A percentile compares a stretch with the other conserved stretches of the same genome.
phyloP scores from a whole-genome alignment of 208 protist species.

The Porcisia deanei region DNA sequence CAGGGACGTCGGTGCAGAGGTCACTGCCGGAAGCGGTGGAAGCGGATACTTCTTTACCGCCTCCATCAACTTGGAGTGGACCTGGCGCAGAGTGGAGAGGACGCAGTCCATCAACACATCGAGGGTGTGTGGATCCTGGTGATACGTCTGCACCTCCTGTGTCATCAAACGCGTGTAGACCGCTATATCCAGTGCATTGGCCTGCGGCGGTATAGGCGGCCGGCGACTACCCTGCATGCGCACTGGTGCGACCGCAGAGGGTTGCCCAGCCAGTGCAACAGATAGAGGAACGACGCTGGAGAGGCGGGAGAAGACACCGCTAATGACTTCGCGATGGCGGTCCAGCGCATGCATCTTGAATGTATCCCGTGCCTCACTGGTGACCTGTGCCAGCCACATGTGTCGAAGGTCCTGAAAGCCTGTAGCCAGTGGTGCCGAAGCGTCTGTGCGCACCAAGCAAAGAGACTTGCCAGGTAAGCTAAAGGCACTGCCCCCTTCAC shows the following conservation, averaged over 20 bases:
- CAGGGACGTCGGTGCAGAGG: slow-evolving; percentile 39
- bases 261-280: slow-evolving; percentile 22
- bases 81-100: slow-evolving; percentile 40
- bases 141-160: slow-evolving; percentile 62
- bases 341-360: slow-evolving; percentile 62
- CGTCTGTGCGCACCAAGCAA: not conserved
- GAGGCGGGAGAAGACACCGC: slow-evolving; percentile 43
- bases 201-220: slow-evolving; percentile 25
- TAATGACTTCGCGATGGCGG: slow-evolving; percentile 63
- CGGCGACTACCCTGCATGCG: slow-evolving; percentile 22
- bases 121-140: slow-evolving; percentile 60
- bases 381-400: slow-evolving; percentile 58
- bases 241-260: slow-evolving; percentile 21
- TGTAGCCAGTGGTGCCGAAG: not conserved
- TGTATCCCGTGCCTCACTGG: slow-evolving; percentile 47
- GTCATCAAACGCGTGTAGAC: slow-evolving; percentile 51
- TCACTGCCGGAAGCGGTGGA: slow-evolving; percentile 72
- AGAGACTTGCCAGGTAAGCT: not conserved
- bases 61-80: slow-evolving; percentile 38
- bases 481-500: not conserved
- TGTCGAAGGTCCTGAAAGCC: slow-evolving; percentile 33
- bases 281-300: slow-evolving; percentile 39
- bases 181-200: slow-evolving; percentile 44
- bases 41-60: slow-evolving; percentile 39
- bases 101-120: slow-evolving; percentile 53